Base-by-base conservation (phyloP, 371 early-diverging fungal genomes). In the Zopfochytrium polystomum region DNA sequence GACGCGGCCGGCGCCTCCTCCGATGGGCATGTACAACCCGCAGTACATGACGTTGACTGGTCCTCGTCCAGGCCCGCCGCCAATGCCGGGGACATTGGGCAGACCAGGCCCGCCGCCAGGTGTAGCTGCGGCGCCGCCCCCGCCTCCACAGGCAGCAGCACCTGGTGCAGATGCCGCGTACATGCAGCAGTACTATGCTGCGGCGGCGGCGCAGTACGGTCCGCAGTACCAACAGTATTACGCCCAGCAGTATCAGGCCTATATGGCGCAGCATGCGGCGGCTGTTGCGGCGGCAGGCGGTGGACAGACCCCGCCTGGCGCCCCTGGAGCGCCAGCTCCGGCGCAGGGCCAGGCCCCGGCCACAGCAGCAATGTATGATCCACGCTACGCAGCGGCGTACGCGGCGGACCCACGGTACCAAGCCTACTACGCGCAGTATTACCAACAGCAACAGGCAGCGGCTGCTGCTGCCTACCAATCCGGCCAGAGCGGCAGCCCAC, bases 181-280 rank as follows among this genome's bases (percentile, higher is more conserved):
- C 42, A 42, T 42, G 11, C 42, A 42, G 42, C 42, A 42, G n/a
- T 42, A 42, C n/a, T 42, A 42, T 42, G 42, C 42, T n/a, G n/a
- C n/a, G n/a, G n/a, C n/a, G n/a, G n/a, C n/a, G n/a, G n/a, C n/a
- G n/a, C n/a, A n/a, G n/a, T n/a, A n/a, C n/a, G n/a, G n/a, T n/a
- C n/a, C n/a, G n/a, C 42, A 42, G n/a, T 42, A 42, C 42, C 42
- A 42, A 42, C 42, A 42, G n/a, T 42, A 42, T n/a, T 42, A 42
- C 42, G 13, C 11, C 11, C 42, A 42, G n/a, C n/a, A 42, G 11
- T n/a, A 42, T 13, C 42, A 42, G n/a, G 42, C 42, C n/a, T n/a
- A 42, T n/a, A n/a, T n/a, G n/a, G n/a, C n/a, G n/a, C n/a, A n/a
- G n/a, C n/a, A n/a, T n/a, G n/a, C n/a, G n/a, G n/a, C n/a, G n/a